Evolutionary conservation across 1,284 basidiomycete genomes (phyloP).

Genomic region (Sporisorium exsertum): DNA sequence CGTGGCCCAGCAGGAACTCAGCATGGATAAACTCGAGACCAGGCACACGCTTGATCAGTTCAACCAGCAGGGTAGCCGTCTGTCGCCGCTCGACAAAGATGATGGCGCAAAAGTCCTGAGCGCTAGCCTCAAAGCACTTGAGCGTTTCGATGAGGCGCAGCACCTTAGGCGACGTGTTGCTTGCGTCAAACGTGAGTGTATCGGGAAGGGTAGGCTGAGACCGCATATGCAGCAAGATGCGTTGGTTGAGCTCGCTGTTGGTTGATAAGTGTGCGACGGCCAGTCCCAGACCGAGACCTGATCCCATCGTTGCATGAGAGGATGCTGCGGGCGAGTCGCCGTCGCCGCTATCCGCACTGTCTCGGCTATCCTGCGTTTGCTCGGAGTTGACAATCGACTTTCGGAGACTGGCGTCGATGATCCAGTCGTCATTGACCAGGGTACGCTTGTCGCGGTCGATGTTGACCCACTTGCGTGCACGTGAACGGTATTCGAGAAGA

Average conservation of each 20-base stretch:
- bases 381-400: background rate
- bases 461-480: constrained; percentile 25
- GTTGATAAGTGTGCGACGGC: constrained; percentile 24
- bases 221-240: constrained; percentile 31
- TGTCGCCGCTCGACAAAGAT: constrained; percentile 56
- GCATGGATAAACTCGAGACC: constrained; percentile 45
- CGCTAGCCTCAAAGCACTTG: constrained; percentile 27
- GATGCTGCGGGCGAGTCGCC: background rate
- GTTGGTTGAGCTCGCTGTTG: constrained; percentile 29
- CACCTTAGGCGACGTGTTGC: constrained; percentile 46
- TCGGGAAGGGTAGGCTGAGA: constrained; percentile 23
- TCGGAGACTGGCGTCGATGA: constrained; percentile 22
- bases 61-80: constrained; percentile 50
- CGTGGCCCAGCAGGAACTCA: constrained; percentile 53
- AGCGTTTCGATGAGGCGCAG: constrained; percentile 49
- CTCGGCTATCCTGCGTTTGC: constrained; percentile 2
- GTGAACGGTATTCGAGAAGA: constrained; percentile 29
- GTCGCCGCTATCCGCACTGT: background rate
- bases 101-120: constrained; percentile 50
- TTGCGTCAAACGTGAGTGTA: constrained; percentile 11
- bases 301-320: constrained; percentile 3
- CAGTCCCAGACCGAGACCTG: constrained; percentile 6
- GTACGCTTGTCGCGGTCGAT: constrained; percentile 14
- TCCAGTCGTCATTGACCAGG: constrained; percentile 39
- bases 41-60: constrained; percentile 47